These are phyloP conservation scores for Backusella tuberculispora DNA, from an alignment of 192 early-diverging fungal genomes.

Conservation along the genomic window DNA sequence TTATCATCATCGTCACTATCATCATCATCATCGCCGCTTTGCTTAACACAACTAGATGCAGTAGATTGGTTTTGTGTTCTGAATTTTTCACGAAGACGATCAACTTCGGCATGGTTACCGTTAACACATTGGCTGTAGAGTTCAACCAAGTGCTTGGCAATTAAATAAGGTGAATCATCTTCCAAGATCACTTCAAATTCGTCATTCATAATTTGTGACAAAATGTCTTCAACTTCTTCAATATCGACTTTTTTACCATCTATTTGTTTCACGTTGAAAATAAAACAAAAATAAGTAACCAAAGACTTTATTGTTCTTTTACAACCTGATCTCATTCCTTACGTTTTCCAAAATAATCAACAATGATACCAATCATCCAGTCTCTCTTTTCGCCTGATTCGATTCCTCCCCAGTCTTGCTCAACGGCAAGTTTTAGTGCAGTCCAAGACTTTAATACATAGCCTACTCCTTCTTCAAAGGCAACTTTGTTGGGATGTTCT, in stretches of 20 bases:
- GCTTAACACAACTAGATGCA: constrained; percentile 31
- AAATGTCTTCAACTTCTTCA: constrained; percentile 58
- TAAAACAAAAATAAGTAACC: neutral
- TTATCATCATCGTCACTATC: constrained; percentile 38
- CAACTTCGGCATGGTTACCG: constrained; percentile 43
- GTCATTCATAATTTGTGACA: constrained; percentile 59
- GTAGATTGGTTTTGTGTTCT: constrained; percentile 12
- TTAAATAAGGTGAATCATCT: constrained; percentile 60
- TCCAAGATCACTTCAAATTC: constrained; percentile 59
- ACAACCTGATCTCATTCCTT: constrained; percentile 6
- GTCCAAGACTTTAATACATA: constrained; percentile 71
- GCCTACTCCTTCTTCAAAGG: constrained; percentile 63
- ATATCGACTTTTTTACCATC: constrained; percentile 57
- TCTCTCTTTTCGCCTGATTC: constrained; percentile 70
- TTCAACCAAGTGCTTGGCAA: constrained; percentile 50
- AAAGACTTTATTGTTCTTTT: neutral
- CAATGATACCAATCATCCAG: constrained; percentile 65
- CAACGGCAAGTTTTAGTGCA: constrained; percentile 71
- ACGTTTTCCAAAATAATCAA: constrained; percentile 66
- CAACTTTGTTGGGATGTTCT: constrained; percentile 52
- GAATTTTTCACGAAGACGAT: constrained; percentile 31
- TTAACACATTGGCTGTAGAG: constrained; percentile 51
- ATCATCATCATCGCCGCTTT: constrained; percentile 36
- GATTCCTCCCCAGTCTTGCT: constrained; percentile 72
- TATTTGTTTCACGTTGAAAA: constrained; percentile 6